Percentiles rank a stretch among this genome's conserved stretches.
These are phyloP conservation scores for Naumovozyma dairenensis DNA, from an alignment of 805 yeast genomes.

Conservation along the genomic window DNA sequence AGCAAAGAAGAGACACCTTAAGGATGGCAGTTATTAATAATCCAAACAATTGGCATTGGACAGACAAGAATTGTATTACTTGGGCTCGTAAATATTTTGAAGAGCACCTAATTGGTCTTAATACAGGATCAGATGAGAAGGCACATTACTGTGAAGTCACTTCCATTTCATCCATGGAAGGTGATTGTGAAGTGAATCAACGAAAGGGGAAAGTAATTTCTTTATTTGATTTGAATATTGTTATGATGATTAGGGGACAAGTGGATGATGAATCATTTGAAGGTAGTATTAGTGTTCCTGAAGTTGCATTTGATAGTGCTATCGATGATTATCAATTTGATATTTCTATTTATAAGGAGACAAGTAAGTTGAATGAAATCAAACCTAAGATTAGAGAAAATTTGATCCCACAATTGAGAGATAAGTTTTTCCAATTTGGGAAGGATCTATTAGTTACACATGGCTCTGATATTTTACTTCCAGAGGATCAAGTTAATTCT, in stretches of 20 bases:
- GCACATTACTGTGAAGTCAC: slow-evolving; percentile 27
- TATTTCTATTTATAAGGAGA: slow-evolving; percentile 48
- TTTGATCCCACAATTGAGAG: slow-evolving; percentile 63
- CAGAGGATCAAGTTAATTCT: slow-evolving; percentile 53
- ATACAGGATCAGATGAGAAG: slow-evolving; percentile 21
- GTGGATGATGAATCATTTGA: slow-evolving; percentile 34
- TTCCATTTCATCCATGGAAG: slow-evolving; percentile 49
- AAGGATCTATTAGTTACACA: slow-evolving; percentile 62
- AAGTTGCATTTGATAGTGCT: slow-evolving; percentile 86
- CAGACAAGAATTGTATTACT: slow-evolving; percentile 87
- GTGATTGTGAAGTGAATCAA: slow-evolving; percentile 95
- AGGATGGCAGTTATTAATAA: slow-evolving; percentile 78
- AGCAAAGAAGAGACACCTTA: too few species aligned
- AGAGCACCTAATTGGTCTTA: slow-evolving; percentile 45
- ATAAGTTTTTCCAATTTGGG: slow-evolving; percentile 56
- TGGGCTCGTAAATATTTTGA: slow-evolving; percentile 80
- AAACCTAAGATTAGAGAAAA: slow-evolving; percentile 43
- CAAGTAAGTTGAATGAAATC: slow-evolving; percentile 42
- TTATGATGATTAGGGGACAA: slow-evolving; percentile 46
- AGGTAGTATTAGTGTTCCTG: slow-evolving; percentile 82
- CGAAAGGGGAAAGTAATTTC: slow-evolving; percentile 95
- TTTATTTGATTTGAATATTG: slow-evolving; percentile 69
- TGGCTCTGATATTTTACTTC: slow-evolving; percentile 82
- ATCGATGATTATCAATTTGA: slow-evolving; percentile 80
- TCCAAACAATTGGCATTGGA: slow-evolving; percentile 99